phyloP scores from a whole-genome alignment of 2,329 filamentous ascomycete genomes.

The Pyrenophora graminea region DNA sequence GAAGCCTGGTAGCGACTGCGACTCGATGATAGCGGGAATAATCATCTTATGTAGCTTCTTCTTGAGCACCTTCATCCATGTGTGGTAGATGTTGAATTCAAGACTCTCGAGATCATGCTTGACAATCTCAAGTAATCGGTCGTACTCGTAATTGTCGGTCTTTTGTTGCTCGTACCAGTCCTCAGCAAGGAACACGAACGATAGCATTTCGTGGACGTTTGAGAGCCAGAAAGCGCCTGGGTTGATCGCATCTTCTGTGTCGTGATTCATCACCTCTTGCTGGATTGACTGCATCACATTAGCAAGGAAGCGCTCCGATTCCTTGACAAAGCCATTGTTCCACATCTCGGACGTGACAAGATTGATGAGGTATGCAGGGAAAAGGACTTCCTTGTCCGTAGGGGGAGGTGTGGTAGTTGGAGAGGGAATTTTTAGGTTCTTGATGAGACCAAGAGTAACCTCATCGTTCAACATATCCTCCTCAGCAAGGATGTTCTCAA shows the following conservation, averaged over 20 bases:
- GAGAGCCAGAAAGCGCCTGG: constrained; percentile 98
- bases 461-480: constrained; percentile 97
- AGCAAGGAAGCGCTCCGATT: constrained; percentile 96
- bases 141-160: constrained; percentile 98
- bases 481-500: constrained; percentile 90
- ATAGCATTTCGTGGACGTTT: constrained; percentile 99
- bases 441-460: constrained; percentile 92
- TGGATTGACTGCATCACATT: constrained; percentile 99
- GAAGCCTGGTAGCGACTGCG: constrained; percentile 95
- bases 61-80: constrained; percentile 99
- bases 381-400: constrained; percentile 97
- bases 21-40: constrained; percentile 98
- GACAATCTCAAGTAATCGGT: constrained; percentile 94
- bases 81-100: constrained; percentile 99
- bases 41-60: constrained; percentile 99
- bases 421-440: constrained; percentile 92
- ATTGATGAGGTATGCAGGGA: constrained; percentile 98
- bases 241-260: constrained; percentile 95
- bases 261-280: constrained; percentile 98
- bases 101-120: constrained; percentile 98
- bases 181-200: constrained; percentile 97
- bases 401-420: constrained; percentile 85
- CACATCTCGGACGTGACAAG: constrained; percentile 99
- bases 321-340: constrained; percentile 99
- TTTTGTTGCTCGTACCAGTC: constrained; percentile 99